Evolutionary conservation across 176 grass and related monocot genomes (phyloP).

Genomic region (Oryza glaberrima): DNA sequence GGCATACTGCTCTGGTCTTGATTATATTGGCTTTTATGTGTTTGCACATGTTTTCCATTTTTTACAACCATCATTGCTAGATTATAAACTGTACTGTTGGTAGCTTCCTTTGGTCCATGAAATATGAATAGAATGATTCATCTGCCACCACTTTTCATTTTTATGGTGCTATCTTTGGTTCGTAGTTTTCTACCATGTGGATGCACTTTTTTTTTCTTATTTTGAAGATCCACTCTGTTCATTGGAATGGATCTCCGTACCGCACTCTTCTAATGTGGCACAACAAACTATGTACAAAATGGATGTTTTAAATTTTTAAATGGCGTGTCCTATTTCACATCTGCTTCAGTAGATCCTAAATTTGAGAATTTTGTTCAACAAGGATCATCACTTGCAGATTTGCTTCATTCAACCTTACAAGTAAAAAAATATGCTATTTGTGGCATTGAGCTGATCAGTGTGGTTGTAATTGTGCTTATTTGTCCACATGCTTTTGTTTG

Average conservation of each 20-base stretch:
- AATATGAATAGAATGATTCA: constrained; percentile 18
- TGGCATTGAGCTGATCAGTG: constrained; percentile 17
- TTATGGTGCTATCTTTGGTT: constrained; percentile 18
- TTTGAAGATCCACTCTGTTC: background rate
- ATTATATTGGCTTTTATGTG: constrained; percentile 29
- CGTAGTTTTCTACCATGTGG: constrained; percentile 9
- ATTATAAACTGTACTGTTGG: constrained; percentile 30
- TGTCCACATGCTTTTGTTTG: constrained; percentile 27
- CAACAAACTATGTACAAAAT: constrained; percentile 15
- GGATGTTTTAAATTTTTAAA: constrained; percentile 26
- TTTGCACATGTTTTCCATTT: background rate
- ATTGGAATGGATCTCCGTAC: constrained; percentile 13
- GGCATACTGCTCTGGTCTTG: constrained; percentile 1
- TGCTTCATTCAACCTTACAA: constrained; percentile 18
- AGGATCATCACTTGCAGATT: constrained; percentile 18
- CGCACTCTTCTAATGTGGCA: constrained; percentile 8
- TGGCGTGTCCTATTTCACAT: background rate
- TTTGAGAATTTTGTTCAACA: background rate
- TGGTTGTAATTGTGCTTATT: constrained; percentile 7
- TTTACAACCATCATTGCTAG: constrained; percentile 15
- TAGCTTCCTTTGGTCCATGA: constrained; percentile 22
- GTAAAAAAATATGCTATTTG: constrained; percentile 15
- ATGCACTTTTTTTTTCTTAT: constrained; percentile 3
- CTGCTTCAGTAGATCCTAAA: constrained; percentile 9
- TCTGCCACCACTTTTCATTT: background rate